phyloP scores from a whole-genome alignment of 2,329 filamentous ascomycete genomes.

The Penicillium occitanis region DNA sequence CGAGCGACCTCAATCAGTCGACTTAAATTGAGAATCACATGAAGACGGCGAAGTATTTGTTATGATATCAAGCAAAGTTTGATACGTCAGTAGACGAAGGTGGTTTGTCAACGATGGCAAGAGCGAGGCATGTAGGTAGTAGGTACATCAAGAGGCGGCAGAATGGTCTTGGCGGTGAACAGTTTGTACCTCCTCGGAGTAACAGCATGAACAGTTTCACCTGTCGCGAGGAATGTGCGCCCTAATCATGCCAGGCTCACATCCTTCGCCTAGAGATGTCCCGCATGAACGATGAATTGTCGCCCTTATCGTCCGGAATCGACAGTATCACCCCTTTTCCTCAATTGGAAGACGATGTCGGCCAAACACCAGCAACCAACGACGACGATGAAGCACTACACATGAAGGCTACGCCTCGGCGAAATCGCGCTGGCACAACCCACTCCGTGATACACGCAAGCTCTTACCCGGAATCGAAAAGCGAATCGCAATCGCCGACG shows the following conservation, averaged over 20 bases:
- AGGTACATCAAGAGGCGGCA: background rate
- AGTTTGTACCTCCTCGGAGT: background rate
- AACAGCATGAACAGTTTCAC: background rate
- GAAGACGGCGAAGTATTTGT: background rate
- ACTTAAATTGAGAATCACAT: background rate
- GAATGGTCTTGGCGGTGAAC: slow-evolving; percentile 12
- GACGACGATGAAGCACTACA: slow-evolving; percentile 18
- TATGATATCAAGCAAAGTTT: background rate
- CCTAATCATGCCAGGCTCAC: slow-evolving; percentile 1
- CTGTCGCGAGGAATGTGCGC: background rate
- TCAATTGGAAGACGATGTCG: slow-evolving; percentile 17
- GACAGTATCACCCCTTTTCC: slow-evolving; percentile 21
- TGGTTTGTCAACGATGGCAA: background rate
- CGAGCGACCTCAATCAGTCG: background rate
- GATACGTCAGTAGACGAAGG: background rate
- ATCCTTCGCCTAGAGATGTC: slow-evolving; percentile 9
- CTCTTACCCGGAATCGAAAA: background rate
- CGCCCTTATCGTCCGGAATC: slow-evolving; percentile 20
- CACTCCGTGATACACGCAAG: slow-evolving; percentile 12
- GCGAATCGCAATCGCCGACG: background rate
- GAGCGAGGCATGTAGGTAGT: no score
- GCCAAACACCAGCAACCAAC: slow-evolving; percentile 3
- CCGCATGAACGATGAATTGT: slow-evolving; percentile 12
- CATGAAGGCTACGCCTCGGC: slow-evolving; percentile 11
- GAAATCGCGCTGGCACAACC: slow-evolving; percentile 9